Evolutionary conservation across 2,329 filamentous ascomycete genomes (phyloP).

Genomic region (Neoascochyta sp.): DNA sequence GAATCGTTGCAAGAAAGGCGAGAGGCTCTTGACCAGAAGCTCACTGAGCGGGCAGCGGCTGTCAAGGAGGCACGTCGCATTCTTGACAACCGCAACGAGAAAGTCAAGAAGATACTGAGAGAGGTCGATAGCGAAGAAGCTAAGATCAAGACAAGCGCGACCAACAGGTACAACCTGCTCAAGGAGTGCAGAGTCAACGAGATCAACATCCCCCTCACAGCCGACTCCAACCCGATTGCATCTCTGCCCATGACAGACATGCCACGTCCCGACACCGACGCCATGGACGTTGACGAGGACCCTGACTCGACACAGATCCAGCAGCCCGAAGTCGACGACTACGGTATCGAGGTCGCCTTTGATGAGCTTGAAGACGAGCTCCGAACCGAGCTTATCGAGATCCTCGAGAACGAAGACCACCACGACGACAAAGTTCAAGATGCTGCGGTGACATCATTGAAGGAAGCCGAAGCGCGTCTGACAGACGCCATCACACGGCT

Average conservation of each 20-base stretch:
- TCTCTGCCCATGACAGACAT: constrained; percentile 83
- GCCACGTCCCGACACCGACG: constrained; percentile 68
- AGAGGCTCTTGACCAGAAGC: constrained; percentile 63
- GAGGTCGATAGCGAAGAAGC: constrained; percentile 76
- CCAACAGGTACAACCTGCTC: constrained; percentile 77
- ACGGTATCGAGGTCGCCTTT: constrained; percentile 89
- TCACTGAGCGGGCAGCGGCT: constrained; percentile 66
- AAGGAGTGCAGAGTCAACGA: constrained; percentile 92
- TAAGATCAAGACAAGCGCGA: constrained; percentile 79
- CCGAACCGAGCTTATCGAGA: constrained; percentile 47
- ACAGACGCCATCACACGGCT: constrained; percentile 73
- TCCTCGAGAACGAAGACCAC: constrained; percentile 53
- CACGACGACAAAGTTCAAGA: constrained; percentile 45
- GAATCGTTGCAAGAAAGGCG: constrained; percentile 71
- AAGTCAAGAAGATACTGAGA: constrained; percentile 72
- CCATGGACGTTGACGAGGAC: constrained; percentile 83
- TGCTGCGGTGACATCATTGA: constrained; percentile 17
- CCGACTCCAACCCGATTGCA: constrained; percentile 69
- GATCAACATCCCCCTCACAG: constrained; percentile 74
- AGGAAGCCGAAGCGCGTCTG: constrained; percentile 64
- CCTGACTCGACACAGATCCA: constrained; percentile 50
- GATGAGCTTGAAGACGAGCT: constrained; percentile 76
- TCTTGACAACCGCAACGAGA: constrained; percentile 77
- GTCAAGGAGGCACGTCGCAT: constrained; percentile 76
- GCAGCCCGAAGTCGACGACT: constrained; percentile 68